Conservation (phyloP, 768 basidiomycete species). For the Termitomyces sp. region DNA sequence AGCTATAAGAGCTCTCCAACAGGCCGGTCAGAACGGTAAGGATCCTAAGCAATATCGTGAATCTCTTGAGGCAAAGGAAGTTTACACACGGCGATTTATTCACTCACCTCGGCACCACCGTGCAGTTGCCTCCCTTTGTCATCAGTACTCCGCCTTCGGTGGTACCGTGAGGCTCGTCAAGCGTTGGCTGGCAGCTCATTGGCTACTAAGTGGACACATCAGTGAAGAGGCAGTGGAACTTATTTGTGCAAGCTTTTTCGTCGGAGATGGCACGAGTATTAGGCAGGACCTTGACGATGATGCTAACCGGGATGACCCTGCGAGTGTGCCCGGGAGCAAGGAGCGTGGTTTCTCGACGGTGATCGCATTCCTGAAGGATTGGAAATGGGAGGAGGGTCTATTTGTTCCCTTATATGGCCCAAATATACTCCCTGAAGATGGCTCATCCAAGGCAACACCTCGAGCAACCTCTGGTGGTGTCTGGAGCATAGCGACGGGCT, state of each 20-base stretch:
- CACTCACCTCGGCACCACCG: constrained; percentile 83
- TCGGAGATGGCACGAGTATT: constrained; percentile 39
- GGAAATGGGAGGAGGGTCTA: constrained; percentile 77
- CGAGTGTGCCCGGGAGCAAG: constrained; percentile 62
- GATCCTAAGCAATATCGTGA: constrained; percentile 45
- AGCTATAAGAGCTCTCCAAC: constrained; percentile 19
- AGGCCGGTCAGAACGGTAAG: constrained; percentile 23
- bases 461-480: constrained; percentile 34
- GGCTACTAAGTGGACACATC: constrained; percentile 72
- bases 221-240: constrained; percentile 80
- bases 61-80: constrained; percentile 49
- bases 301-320: constrained; percentile 26
- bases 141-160: constrained; percentile 73
- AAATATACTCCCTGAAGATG: constrained; percentile 22
- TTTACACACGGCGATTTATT: constrained; percentile 68
- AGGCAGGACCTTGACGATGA: constrained; percentile 22
- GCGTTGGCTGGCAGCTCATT: constrained; percentile 89
- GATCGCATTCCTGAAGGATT: constrained; percentile 67
- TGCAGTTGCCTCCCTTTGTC: constrained; percentile 71
- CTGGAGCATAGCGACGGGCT: constrained; percentile 77
- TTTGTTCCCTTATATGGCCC: constrained; percentile 66
- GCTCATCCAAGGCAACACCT: constrained; percentile 14
- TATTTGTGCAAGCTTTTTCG: constrained; percentile 73
- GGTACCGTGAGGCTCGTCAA: constrained; percentile 85
- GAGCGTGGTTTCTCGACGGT: constrained; percentile 75